Base-by-base conservation (phyloP, 176 grass and related monocot species). In the Aegilops sharonensis region DNA sequence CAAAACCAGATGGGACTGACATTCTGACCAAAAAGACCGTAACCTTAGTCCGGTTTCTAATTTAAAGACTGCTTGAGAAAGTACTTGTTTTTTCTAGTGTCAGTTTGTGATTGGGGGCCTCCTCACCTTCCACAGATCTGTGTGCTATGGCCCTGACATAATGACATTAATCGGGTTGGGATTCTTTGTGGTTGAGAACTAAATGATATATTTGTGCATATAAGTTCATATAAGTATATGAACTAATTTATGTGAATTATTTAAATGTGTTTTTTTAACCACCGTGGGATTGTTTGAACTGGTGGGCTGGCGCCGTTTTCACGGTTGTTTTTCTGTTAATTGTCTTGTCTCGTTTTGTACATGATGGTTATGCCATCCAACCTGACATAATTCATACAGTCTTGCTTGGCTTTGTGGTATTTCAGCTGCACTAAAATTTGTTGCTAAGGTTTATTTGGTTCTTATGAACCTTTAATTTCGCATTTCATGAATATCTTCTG, bases 401-500 rank as follows among this genome's bases (percentile, higher is more conserved):
- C 21, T 83, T 60, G 21, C 36, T 78, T 78, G 25, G 1, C 12
- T 77, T n/a, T 35, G 20, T 45, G 35, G 18, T 10, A 21, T 78
- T 1, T 85, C 30, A 80, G 68, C 12, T 76, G 69, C 20, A 43
- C 0, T 72, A 15, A 29, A 34, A 18, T 52, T 15, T 52, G 34
- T n/a, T 91, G 23, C 31, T 66, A 73, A 21, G 15, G 35, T 78
- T 69, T 65, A 66, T 84, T 83, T 29, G 50, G 24, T 40, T 21
- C 32, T 32, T 32, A 32, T 32, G 17, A 6, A 4, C 2, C 45
- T 83, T 36, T 29, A 79, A 11, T 83, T 68, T 12, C 72, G 82
- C 18, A 29, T 77, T 82, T 3, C 7, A 59, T 71, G 78, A 15
- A 5, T 21, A 69, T 52, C 57, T 66, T 78, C 47, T 73, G 31